A percentile compares a stretch with the other conserved stretches of the same genome.
Conservation (phyloP, 2,329 filamentous ascomycete genomes). For the Epichloe gansuensis region DNA sequence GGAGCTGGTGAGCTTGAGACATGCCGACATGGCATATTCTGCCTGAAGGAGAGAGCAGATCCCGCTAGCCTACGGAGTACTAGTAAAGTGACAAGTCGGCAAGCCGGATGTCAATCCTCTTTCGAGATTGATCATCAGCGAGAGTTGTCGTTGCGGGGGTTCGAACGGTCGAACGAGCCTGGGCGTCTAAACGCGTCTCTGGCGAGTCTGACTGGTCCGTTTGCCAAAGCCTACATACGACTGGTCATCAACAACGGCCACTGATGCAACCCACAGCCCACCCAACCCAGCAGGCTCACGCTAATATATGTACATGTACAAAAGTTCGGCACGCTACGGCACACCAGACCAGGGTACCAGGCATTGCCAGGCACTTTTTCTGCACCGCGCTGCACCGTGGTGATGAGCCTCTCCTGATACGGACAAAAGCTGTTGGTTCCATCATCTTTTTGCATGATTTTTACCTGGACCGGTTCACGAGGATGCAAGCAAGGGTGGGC, state of each 20-base stretch:
- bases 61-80: too few species aligned
- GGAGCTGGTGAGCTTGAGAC: too few species aligned
- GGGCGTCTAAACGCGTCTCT: neutral
- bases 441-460: neutral
- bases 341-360: too few species aligned
- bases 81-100: neutral
- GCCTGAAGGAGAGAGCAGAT: too few species aligned
- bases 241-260: neutral
- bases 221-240: neutral
- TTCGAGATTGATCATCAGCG: neutral
- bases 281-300: too few species aligned
- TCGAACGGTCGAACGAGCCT: neutral
- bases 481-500: neutral
- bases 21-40: too few species aligned
- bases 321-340: too few species aligned
- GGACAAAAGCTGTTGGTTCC: conserved; percentile 1
- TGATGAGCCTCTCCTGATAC: neutral
- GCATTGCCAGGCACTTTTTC: too few species aligned
- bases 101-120: neutral
- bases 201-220: neutral
- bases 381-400: too few species aligned
- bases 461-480: neutral
- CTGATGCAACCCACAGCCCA: too few species aligned
- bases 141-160: neutral
- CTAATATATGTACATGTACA: too few species aligned